phyloP scores from a whole-genome alignment of 1,139 yeast species.

The Debaryomycetaceae sp. region DNA sequence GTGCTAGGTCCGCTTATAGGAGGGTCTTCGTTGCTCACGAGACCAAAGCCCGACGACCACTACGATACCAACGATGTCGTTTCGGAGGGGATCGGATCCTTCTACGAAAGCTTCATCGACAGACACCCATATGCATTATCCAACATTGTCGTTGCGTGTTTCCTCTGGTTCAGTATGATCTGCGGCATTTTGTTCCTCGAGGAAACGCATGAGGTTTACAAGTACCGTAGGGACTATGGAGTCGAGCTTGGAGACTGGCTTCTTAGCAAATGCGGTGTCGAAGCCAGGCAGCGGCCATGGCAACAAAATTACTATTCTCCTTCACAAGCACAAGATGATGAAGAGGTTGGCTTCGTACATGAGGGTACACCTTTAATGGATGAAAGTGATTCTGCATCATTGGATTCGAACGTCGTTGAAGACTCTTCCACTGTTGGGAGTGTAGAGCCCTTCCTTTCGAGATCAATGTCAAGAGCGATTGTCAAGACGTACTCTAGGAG shows the following conservation, averaged over 20 bases:
- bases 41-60: slow-evolving; percentile 2
- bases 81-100: slow-evolving; percentile 3
- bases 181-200: slow-evolving; percentile 53
- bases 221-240: slow-evolving; percentile 46
- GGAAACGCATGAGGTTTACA: slow-evolving; percentile 51
- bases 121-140: slow-evolving; percentile 59
- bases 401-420: slow-evolving; percentile 25
- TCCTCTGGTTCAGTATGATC: slow-evolving; percentile 36
- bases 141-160: slow-evolving; percentile 49
- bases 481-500: slow-evolving; percentile 2
- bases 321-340: neutral
- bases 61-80: slow-evolving; percentile 1
- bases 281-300: slow-evolving; percentile 35
- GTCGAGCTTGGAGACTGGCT: slow-evolving; percentile 51
- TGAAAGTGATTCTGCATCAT: slow-evolving; percentile 6
- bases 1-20: slow-evolving; percentile 58
- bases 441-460: neutral
- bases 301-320: slow-evolving; percentile 2
- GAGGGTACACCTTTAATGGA: slow-evolving; percentile 1
- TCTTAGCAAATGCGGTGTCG: slow-evolving; percentile 28
- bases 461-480: slow-evolving; percentile 7
- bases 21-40: slow-evolving; percentile 39
- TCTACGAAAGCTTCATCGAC: slow-evolving; percentile 27
- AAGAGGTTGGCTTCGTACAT: neutral
- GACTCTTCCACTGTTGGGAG: neutral